These are phyloP conservation scores for Corinectria fuckeliana DNA, from an alignment of 2,329 filamentous ascomycete genomes.

Conservation along the genomic window DNA sequence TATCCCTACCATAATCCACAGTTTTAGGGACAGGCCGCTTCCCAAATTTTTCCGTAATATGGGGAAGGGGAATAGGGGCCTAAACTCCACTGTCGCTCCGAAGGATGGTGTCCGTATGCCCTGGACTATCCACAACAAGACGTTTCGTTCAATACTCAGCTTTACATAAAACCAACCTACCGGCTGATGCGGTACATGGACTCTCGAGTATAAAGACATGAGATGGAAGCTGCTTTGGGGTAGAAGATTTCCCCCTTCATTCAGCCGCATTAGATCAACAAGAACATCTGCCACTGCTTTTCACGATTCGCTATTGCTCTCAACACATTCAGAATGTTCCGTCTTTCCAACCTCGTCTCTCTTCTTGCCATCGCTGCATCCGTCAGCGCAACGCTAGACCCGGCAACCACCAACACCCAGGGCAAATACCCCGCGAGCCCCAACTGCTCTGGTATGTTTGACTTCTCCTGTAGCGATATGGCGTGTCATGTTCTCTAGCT, in stretches of 20 bases:
- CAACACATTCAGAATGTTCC: slow-evolving; percentile 25
- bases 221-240: not conserved
- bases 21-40: not conserved
- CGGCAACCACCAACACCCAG: slow-evolving; percentile 33
- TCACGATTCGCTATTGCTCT: not conserved
- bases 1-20: not conserved
- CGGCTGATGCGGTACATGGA: not conserved
- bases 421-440: slow-evolving; percentile 33
- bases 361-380: slow-evolving; percentile 28
- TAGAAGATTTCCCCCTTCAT: not conserved
- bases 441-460: slow-evolving; percentile 26
- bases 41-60: not conserved
- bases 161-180: not conserved
- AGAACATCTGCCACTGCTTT: not conserved
- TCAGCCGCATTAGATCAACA: not conserved
- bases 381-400: slow-evolving; percentile 33
- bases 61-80: not conserved
- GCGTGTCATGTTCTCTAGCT: not conserved
- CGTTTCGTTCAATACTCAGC: not conserved
- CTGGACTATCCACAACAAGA: not conserved
- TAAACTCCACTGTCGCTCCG: not conserved
- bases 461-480: not conserved
- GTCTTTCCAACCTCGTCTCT: slow-evolving; percentile 29
- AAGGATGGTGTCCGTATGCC: not conserved
- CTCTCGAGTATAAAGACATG: not conserved